Evolutionary conservation across 345 rosid genomes (phyloP).

Genomic region (Kandelia obovata): DNA sequence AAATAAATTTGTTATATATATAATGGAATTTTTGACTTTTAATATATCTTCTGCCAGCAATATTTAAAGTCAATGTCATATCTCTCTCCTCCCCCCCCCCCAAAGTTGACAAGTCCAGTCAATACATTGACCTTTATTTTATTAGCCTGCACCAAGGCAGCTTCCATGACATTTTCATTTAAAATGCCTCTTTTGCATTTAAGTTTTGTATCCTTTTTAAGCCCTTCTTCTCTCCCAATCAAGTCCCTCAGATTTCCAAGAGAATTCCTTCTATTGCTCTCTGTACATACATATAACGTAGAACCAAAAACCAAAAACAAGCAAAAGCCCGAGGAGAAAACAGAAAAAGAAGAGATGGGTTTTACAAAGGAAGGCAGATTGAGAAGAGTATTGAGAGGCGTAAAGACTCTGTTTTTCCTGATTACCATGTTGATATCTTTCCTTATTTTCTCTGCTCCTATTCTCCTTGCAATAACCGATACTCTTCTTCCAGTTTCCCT

Average conservation of each 20-base stretch:
- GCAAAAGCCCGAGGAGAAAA: neutral
- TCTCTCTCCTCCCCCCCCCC: neutral
- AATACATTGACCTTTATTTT: conserved; percentile 11
- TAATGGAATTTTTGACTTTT: conserved; percentile 4
- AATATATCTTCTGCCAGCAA: conserved; percentile 14
- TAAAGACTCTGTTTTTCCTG: conserved; percentile 73
- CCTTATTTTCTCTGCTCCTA: conserved; percentile 76
- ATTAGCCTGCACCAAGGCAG: conserved; percentile 12
- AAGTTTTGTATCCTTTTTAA: neutral
- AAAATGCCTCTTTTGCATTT: neutral
- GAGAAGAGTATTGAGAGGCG: conserved; percentile 43
- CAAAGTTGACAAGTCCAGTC: conserved; percentile 30
- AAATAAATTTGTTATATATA: too few species aligned
- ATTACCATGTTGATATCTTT: conserved; percentile 69
- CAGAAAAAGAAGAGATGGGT: conserved; percentile 43
- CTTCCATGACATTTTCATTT: conserved; percentile 15
- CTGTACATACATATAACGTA: neutral
- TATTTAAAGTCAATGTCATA: conserved; percentile 12
- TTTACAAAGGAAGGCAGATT: conserved; percentile 60
- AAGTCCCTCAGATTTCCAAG: neutral
- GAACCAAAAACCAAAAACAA: neutral
- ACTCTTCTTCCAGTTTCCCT: conserved; percentile 78
- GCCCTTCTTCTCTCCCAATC: neutral
- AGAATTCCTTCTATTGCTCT: neutral
- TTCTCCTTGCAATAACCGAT: conserved; percentile 71